phyloP scores from a whole-genome alignment of 331 rosid species.

The Prunus yedoensis region DNA sequence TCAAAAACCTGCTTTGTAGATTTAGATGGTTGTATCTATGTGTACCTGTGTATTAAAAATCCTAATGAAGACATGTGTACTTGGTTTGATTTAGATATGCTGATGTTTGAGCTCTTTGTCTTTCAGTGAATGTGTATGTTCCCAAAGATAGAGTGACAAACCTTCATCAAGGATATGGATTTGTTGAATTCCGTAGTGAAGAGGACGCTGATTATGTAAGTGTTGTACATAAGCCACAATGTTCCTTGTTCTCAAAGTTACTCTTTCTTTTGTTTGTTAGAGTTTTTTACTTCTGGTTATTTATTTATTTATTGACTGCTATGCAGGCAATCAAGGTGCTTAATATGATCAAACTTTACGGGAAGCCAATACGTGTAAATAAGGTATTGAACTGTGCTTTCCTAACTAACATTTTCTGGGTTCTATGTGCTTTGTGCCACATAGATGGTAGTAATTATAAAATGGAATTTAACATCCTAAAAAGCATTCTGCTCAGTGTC shows the following conservation, averaged over 20 bases:
- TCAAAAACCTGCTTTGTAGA: background rate
- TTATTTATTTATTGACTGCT: slow-evolving; percentile 4
- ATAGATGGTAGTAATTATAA: background rate
- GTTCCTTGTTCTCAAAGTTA: background rate
- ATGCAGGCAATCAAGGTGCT: slow-evolving; percentile 94
- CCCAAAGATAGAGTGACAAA: slow-evolving; percentile 96
- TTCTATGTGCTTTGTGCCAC: background rate
- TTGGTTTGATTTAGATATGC: background rate
- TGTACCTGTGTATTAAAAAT: background rate
- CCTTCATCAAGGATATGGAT: slow-evolving; percentile 97
- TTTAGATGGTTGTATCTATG: background rate
- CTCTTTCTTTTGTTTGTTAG: background rate
- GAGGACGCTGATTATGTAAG: slow-evolving; percentile 94
- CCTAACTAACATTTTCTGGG: background rate
- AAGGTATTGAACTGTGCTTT: slow-evolving; percentile 45
- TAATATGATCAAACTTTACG: slow-evolving; percentile 91
- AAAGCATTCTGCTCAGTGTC: background rate
- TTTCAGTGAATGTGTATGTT: slow-evolving; percentile 91
- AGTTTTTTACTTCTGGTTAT: background rate
- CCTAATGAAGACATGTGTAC: background rate
- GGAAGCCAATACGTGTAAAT: slow-evolving; percentile 74
- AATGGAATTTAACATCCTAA: background rate
- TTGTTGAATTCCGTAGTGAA: slow-evolving; percentile 91
- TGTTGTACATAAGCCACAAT: background rate
- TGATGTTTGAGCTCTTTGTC: background rate